Percentiles rank a stretch among this genome's conserved stretches.
phyloP scores from a whole-genome alignment of 2,329 filamentous ascomycete species.

The Trichoderma cornu-damae region DNA sequence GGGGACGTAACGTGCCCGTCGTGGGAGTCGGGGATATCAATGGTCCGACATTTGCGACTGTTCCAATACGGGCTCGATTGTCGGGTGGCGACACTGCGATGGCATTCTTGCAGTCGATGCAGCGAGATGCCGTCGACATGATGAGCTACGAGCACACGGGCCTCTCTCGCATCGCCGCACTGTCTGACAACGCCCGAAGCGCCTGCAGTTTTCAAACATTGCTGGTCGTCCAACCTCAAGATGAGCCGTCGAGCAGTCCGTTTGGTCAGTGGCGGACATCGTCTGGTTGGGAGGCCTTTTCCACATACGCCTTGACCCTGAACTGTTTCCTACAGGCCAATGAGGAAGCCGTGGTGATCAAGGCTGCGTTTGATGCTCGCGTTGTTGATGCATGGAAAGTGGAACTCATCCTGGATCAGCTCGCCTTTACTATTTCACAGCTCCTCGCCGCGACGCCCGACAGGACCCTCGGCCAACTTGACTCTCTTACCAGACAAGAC shows the following conservation, averaged over 20 bases:
- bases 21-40: constrained; percentile 26
- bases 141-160: not conserved
- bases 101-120: not conserved
- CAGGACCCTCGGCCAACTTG: not conserved
- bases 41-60: constrained; percentile 28
- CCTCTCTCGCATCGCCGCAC: not conserved
- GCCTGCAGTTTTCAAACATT: constrained; percentile 5
- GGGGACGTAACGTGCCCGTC: constrained; percentile 25
- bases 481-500: not conserved
- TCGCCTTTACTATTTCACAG: too few relatives aligned
- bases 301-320: too few relatives aligned
- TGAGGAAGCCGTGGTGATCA: too few relatives aligned
- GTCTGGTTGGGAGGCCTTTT: too few relatives aligned
- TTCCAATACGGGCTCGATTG: constrained; percentile 25
- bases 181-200: not conserved
- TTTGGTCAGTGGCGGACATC: not conserved
- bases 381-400: too few relatives aligned
- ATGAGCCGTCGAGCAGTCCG: too few relatives aligned
- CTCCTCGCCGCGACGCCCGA: too few relatives aligned
- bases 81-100: not conserved
- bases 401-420: too few relatives aligned
- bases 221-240: not conserved
- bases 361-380: too few relatives aligned
- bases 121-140: not conserved
- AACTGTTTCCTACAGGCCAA: too few relatives aligned